These are phyloP conservation scores for Ganoderma lucidum DNA, from an alignment of 1,284 basidiomycete species.

Conservation along the genomic window DNA sequence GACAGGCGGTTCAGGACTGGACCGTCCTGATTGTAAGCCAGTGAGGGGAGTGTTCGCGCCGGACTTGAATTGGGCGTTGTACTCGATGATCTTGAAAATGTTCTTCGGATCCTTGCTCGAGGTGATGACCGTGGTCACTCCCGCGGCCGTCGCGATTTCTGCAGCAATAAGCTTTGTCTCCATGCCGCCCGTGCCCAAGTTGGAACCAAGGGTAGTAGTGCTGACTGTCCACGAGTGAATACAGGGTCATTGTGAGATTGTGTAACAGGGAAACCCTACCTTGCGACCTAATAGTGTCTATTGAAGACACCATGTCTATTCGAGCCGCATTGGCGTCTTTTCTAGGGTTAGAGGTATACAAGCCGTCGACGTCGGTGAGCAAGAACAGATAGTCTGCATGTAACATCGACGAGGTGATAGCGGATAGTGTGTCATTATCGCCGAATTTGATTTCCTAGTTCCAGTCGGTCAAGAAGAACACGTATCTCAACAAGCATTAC, in stretches of 20 bases:
- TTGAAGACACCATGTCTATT: constrained; percentile 86
- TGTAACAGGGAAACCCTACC: constrained; percentile 54
- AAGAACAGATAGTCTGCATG: constrained; percentile 98
- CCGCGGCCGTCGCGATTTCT: constrained; percentile 95
- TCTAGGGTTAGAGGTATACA: constrained; percentile 96
- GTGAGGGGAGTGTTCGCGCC: constrained; percentile 41
- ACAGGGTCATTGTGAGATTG: too few species aligned
- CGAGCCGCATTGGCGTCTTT: constrained; percentile 86
- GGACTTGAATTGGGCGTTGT: constrained; percentile 58
- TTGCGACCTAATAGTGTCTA: constrained; percentile 82
- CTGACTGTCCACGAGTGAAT: constrained; percentile 66
- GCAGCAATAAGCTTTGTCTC: constrained; percentile 99
- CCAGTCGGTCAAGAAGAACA: background rate
- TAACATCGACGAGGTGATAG: constrained; percentile 96
- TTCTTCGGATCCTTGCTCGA: constrained; percentile 83
- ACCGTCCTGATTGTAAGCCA: constrained; percentile 43
- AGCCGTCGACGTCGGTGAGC: constrained; percentile 95
- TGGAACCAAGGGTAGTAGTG: constrained; percentile 91
- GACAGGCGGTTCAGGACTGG: constrained; percentile 45
- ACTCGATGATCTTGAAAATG: constrained; percentile 86
- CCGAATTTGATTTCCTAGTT: constrained; percentile 98
- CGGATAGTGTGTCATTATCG: constrained; percentile 98
- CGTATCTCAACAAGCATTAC: background rate
- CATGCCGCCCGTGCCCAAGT: constrained; percentile 98
- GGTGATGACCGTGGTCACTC: constrained; percentile 93